phyloP scores from a whole-genome alignment of 352 stramenopile genomes.

The Phytophthora hibernalis region DNA sequence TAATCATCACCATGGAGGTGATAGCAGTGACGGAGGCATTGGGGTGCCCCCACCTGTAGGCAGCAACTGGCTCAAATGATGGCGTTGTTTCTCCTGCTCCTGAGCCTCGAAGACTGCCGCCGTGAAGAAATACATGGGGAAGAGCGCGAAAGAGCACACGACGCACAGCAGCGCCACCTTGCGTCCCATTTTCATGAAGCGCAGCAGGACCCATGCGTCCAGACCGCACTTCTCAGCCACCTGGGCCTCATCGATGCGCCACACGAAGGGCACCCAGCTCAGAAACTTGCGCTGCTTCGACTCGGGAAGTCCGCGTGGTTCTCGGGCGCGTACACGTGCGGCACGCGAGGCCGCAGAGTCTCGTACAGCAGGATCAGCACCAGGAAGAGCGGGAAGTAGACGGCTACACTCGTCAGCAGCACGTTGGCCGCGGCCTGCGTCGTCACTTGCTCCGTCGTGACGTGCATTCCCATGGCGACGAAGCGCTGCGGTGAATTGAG shows the following conservation, averaged over 20 bases:
- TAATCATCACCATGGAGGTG: slow-evolving; percentile 40
- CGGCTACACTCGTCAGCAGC: slow-evolving; percentile 59
- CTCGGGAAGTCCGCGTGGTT: slow-evolving; percentile 51
- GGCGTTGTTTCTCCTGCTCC: slow-evolving; percentile 35
- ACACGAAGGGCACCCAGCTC: slow-evolving; percentile 72
- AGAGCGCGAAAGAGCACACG: slow-evolving; percentile 64
- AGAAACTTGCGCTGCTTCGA: slow-evolving; percentile 44
- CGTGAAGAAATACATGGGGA: slow-evolving; percentile 71
- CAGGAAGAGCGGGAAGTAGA: slow-evolving; percentile 75
- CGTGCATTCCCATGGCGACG: slow-evolving; percentile 28
- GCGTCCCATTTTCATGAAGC: slow-evolving; percentile 74
- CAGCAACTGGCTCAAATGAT: slow-evolving; percentile 34
- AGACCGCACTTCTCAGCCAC: slow-evolving; percentile 71
- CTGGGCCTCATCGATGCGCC: slow-evolving; percentile 55
- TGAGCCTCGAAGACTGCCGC: slow-evolving; percentile 42
- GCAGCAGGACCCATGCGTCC: slow-evolving; percentile 78
- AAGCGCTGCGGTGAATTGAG: slow-evolving; percentile 2
- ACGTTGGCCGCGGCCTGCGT: slow-evolving; percentile 52
- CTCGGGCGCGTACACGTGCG: slow-evolving; percentile 55
- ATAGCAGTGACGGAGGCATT: slow-evolving; percentile 20
- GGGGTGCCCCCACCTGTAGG: slow-evolving; percentile 1
- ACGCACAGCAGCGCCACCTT: slow-evolving; percentile 69
- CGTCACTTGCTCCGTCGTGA: slow-evolving; percentile 31
- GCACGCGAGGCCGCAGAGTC: slow-evolving; percentile 51
- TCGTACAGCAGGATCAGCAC: slow-evolving; percentile 68